Evolutionary conservation across 2,329 filamentous ascomycete species (phyloP), one percentile per base, ranked within the genome.

Genomic region (Diaporthe velutina): DNA sequence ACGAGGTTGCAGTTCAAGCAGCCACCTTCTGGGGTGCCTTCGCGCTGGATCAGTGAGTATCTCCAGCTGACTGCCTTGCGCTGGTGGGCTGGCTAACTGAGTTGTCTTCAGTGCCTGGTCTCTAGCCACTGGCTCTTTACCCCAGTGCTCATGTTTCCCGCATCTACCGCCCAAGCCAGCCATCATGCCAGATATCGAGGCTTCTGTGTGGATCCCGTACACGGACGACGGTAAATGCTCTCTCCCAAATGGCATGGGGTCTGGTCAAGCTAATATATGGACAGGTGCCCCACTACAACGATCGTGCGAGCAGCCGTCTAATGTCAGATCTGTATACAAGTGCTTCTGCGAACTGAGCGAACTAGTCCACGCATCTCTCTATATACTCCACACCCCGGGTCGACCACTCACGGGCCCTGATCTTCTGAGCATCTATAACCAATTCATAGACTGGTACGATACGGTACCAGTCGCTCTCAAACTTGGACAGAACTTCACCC

Each of bases 301-400:
- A 68, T 89, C 89, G 3, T 90, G 86, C 78, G 86, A 90, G 76
- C 92, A 93, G 77, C 90, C 91, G 0, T 93, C 90, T 4, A 93
- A 94, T 75, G 91, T 94, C 42, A 87, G 92, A 33, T 92, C 91
- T 1, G 90, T 93, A 8, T 92, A 91, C 80, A 91, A 90, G 81
- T 90, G 92, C 77, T 92, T 94, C 78, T 93, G 92, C 79, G 91
- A 93, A 79, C 87, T 95, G 68, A 94, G 92, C 76, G 93, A 95
- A 82, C 88, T 95, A 1, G 91, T 94, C 1, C 93, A 94, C 80
- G 89, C 93, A 78, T 93, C 92, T 40, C 86, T 94, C 28, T 93
- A 93, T 79, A 88, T 93, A 52, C 88, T 95, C n/a, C 93, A 94
- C 80, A 92, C 93, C 5, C 93, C 93, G 0, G 91, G 90, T 19